Conservation (phyloP, 2,329 filamentous ascomycete genomes). For the Aspergillus pseudonomiae region DNA sequence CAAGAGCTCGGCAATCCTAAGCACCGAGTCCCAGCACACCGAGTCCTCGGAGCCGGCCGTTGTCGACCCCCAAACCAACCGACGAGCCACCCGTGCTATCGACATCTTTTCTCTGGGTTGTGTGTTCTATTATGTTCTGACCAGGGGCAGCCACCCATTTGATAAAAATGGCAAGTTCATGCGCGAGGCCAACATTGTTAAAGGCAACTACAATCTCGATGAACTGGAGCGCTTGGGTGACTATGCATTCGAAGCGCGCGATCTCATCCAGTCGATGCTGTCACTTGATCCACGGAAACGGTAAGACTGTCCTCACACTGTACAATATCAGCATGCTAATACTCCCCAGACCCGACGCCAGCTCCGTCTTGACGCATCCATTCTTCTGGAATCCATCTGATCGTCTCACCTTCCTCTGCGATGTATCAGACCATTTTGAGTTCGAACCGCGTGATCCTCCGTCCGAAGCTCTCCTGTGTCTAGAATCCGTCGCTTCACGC, state of each 20-base stretch:
- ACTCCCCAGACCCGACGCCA: conserved; percentile 64
- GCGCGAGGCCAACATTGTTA: conserved; percentile 96
- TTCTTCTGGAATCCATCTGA: conserved; percentile 97
- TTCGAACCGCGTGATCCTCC: conserved; percentile 85
- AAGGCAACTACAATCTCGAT: conserved; percentile 74
- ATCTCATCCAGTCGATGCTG: conserved; percentile 83
- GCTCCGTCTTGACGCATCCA: conserved; percentile 83
- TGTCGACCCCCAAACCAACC: conserved; percentile 60
- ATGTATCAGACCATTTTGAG: conserved; percentile 95
- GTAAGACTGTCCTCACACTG: conserved; percentile 31
- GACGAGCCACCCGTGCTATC: conserved; percentile 90
- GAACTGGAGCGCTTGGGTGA: conserved; percentile 76
- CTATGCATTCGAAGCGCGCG: conserved; percentile 82
- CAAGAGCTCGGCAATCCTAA: conserved; percentile 46
- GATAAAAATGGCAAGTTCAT: conserved; percentile 94
- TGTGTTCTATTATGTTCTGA: conserved; percentile 99
- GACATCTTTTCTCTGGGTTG: conserved; percentile 97
- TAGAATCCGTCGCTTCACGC: conserved; percentile 53
- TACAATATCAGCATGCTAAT: conserved; percentile 13
- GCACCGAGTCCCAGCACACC: conserved; percentile 40
- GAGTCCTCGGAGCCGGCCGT: conserved; percentile 55
- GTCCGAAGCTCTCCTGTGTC: conserved; percentile 64
- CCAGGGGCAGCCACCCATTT: conserved; percentile 87
- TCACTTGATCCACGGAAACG: conserved; percentile 64
- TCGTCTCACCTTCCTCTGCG: conserved; percentile 87